These are phyloP conservation scores for Testicularia cyperi DNA, from an alignment of 1,284 basidiomycete genomes.

Conservation along the genomic window DNA sequence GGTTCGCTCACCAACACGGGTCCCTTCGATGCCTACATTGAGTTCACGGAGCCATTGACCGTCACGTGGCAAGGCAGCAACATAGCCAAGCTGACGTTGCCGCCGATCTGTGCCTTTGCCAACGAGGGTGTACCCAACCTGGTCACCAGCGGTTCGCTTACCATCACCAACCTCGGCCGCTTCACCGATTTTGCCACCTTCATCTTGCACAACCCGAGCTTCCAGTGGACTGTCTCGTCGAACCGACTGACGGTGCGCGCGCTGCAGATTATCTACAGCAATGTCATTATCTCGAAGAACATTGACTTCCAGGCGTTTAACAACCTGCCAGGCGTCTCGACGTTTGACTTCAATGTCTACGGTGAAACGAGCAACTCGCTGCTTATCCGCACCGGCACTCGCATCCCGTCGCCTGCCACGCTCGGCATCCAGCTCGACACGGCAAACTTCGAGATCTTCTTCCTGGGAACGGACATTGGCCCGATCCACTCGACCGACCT, in stretches of 20 bases:
- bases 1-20: constrained; percentile 46
- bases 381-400: constrained; percentile 69
- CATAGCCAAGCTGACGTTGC: constrained; percentile 70
- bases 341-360: constrained; percentile 67
- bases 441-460: constrained; percentile 69
- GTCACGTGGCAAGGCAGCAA: constrained; percentile 71
- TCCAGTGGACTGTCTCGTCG: constrained; percentile 74
- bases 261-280: constrained; percentile 71
- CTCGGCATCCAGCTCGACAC: constrained; percentile 74
- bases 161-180: constrained; percentile 54
- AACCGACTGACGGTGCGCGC: constrained; percentile 68
- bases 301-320: constrained; percentile 74
- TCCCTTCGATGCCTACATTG: constrained; percentile 64
- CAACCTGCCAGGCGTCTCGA: constrained; percentile 66
- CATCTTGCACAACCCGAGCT: constrained; percentile 69
- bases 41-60: constrained; percentile 61
- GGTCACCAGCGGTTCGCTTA: constrained; percentile 60
- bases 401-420: constrained; percentile 71
- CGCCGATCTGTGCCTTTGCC: constrained; percentile 72
- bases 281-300: constrained; percentile 69
- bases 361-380: constrained; percentile 72
- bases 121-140: constrained; percentile 72
- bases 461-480: constrained; percentile 61
- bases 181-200: constrained; percentile 72
- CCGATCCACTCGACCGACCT: constrained; percentile 62